Base-by-base conservation (phyloP, 1,139 yeast species). In the Candida sp. region DNA sequence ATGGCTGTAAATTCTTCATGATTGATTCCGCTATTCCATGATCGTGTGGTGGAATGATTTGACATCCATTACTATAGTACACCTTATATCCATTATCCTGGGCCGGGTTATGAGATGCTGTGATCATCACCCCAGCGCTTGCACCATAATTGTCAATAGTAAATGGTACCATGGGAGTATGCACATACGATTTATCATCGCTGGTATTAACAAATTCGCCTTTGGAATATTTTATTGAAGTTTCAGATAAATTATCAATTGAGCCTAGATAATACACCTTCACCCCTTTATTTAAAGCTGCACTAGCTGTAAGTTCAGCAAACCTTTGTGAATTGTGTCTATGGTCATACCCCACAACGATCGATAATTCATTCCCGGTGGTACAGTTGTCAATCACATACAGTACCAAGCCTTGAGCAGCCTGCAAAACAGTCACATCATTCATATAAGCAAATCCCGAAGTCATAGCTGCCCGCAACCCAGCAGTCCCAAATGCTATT, bases 101-200 rank as follows among this genome's bases (percentile, higher is more conserved):
- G 11, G 93, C 95, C 0, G 98, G 98, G 57, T 93, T 93, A 63
- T 93, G 99, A 43, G 96, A 87, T 0, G 99, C 98, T 0, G 99
- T 93, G 39, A 93, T 81, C 98, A 93, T 93, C 1, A 93, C 87
- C 32, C 98, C 99, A 41, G 84, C 89, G 0, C 83, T 69, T 0
- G 96, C 90, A 0, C 66, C 53, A 45, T 68, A 73, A 34, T 70
- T 58, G 51, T 86, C 88, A 25, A 93, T 84, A 0, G 87, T 82
- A 64, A 87, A 91, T 1, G 99, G 98, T 1, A 93, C 98, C 61
- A 89, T 63, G 0, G 99, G 99, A 0, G 99, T 93, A 51, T 90
- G 96, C 6, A 85, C 90, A 43, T 67, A 63, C n/a, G 57, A 50
- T 19, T 48, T 45, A 22, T 51, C 48, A 2, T 23, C 38, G 15